Percentiles rank a stretch among this genome's conserved stretches.
These are phyloP conservation scores for Condylostoma magnum DNA, from an alignment of 169 alveolate species.

Conservation along the genomic window DNA sequence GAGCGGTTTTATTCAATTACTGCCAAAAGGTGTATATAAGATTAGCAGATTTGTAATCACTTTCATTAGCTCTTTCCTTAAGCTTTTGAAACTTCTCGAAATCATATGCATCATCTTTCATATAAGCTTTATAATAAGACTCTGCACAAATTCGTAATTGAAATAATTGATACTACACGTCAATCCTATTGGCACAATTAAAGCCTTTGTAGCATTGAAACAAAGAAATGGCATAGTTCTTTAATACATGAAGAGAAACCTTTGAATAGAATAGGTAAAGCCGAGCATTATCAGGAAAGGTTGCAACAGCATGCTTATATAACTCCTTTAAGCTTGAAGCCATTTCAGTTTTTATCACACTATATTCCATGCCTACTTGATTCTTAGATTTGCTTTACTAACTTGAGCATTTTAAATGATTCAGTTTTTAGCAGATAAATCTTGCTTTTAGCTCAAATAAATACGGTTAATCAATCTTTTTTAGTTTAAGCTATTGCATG, in stretches of 20 bases:
- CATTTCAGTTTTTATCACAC: not conserved
- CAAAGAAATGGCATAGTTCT: not conserved
- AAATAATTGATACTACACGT: not conserved
- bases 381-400: not conserved
- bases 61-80: not conserved
- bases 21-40: slow-evolving; percentile 19
- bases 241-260: not conserved
- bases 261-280: slow-evolving; percentile 1
- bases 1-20: slow-evolving; percentile 10
- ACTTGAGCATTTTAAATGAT: not conserved
- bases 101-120: slow-evolving; percentile 28
- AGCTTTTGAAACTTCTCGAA: slow-evolving; percentile 5
- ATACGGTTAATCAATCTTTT: not conserved
- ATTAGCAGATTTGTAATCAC: not conserved
- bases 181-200: slow-evolving; percentile 2
- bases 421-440: not conserved
- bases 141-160: not conserved
- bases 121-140: not conserved
- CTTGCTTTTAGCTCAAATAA: slow-evolving; percentile 20
- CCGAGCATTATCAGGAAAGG: slow-evolving; percentile 5
- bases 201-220: slow-evolving; percentile 22
- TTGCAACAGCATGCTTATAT: slow-evolving; percentile 9
- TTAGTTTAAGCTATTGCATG: not conserved
- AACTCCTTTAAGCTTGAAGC: slow-evolving; percentile 1
- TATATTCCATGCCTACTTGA: slow-evolving; percentile 1